Conservation (phyloP, 345 rosid species). For the Syzygium jambos region DNA sequence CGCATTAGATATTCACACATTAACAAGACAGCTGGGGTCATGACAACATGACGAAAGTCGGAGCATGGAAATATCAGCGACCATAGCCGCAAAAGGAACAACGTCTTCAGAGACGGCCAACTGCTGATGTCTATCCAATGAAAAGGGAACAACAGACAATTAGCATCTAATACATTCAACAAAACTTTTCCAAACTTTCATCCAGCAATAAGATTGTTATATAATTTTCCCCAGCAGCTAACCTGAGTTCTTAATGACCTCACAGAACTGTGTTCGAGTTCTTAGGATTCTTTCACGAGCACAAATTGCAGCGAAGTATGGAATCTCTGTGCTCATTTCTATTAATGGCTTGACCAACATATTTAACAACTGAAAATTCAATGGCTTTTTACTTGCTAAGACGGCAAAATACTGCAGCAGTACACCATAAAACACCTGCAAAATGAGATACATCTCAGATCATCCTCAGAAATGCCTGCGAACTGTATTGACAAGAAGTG, state of each 20-base stretch:
- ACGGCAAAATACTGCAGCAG: constrained; percentile 89
- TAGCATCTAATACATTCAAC: not conserved
- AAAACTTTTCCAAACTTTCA: not conserved
- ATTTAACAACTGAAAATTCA: constrained; percentile 72
- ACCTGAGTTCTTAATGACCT: constrained; percentile 74
- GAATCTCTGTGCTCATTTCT: constrained; percentile 86
- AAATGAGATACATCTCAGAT: constrained; percentile 1
- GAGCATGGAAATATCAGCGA: constrained; percentile 93
- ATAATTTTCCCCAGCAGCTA: constrained; percentile 2
- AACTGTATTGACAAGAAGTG: not conserved
- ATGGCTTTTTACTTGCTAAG: constrained; percentile 55
- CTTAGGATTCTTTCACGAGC: constrained; percentile 72
- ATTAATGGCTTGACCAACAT: constrained; percentile 75
- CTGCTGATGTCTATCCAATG: constrained; percentile 49
- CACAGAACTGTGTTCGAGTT: constrained; percentile 60
- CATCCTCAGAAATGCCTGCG: not conserved
- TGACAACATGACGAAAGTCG: constrained; percentile 87
- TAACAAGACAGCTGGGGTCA: constrained; percentile 74
- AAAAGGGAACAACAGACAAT: not conserved
- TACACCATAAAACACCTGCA: constrained; percentile 86
- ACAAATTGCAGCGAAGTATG: constrained; percentile 94
- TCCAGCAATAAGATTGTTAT: not conserved
- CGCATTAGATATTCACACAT: constrained; percentile 97
- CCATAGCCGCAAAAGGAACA: constrained; percentile 86
- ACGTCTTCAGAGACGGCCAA: constrained; percentile 88